Evolutionary conservation across 2,329 filamentous ascomycete genomes (phyloP), one percentile per base, ranked within the genome.

Genomic region (Eutypa lata): DNA sequence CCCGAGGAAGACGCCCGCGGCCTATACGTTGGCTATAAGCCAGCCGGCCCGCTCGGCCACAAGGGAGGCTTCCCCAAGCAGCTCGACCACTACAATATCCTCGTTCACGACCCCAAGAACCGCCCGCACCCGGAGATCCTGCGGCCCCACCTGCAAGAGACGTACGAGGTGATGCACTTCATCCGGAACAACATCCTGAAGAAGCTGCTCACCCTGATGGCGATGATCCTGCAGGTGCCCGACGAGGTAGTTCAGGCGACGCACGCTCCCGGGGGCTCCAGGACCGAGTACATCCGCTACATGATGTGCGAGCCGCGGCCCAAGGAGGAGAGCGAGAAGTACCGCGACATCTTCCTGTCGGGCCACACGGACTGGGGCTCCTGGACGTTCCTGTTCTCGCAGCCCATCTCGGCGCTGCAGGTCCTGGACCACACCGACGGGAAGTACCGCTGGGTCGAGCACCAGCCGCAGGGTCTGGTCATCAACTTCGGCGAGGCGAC

Each of bases 341-440:
- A 69, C 48, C 60, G 71, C 13, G 67, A 72, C 51, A 67, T 71
- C 16, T 73, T 68, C 63, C 68, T 71, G 3, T 63, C 70, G 14
- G 71, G 68, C n/a, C 72, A 75, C 59, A 73, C 71, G 2, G 72
- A 75, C 51, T 74, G 72, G 55, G 72, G 71, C 7, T 69, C 67
- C 5, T 60, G 71, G 38, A 74, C 71, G 0, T 64, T 75, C 21
- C 64, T 74, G 14, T 71, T 72, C 65, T 68, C 64, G 18, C 71
- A 74, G 52, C 66, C 71, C 19, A 68, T 75, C 8, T 64, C 71
- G 0, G 72, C 70, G 0, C 58, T 75, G 7, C 71, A 74, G 48
- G 64, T 75, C 22, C 67, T 70, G 42, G 68, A 61, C 0, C 68
- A 38, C 35, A 38, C 63, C 6, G 57, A 64, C 3, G 68, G 68